Base-by-base conservation (phyloP, 441 rosid species). In the Syzygium syzygioides region DNA sequence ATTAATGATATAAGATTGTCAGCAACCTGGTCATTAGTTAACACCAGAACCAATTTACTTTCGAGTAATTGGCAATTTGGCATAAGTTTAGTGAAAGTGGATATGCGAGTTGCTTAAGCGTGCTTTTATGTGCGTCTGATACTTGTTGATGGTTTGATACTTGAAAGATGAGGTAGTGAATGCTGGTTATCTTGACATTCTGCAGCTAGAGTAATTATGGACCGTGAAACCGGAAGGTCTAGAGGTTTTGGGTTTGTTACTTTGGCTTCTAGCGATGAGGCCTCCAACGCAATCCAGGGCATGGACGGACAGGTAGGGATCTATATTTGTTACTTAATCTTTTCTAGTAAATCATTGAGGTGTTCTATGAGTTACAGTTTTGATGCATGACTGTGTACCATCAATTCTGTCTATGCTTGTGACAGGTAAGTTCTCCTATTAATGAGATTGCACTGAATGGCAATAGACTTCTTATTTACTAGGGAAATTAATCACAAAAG, bases 191-290 rank as follows among this genome's bases (percentile, higher is more conserved):
- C 28, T 85, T 55, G 83, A 87, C 83, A 32, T 54, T 71, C 54
- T n/a, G 34, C 85, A 86, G 90, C 87, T 8, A 88, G 71, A 86
- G 88, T 88, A 41, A 88, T 88, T 32, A 86, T 86, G 55, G 90
- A 88, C 85, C 88, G 90, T 37, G 85, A 86, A 66, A 66, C 88
- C 1, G 90, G 86, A 64, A 88, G 90, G 48, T 88, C 90, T 55
- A 71, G 87, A 86, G 90, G 90, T 25, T 88, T 88, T 3, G 90
- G 87, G 54, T 88, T 88, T 86, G 87, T 88, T 41, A 88, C 71
- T 79, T 88, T 85, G 48, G 57, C 87, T n/a, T 86, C 90, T 45
- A 85, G 55, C 2, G 55, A 86, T 62, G 90, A 88, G 55, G 90
- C 90, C 41, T 88, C 87, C 62, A 86, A 26, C 48, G 90, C 90